Percentiles rank a stretch among this genome's conserved stretches.
Conservation (phyloP, 23 red algal genomes). For the Gracilaria gracilis region DNA sequence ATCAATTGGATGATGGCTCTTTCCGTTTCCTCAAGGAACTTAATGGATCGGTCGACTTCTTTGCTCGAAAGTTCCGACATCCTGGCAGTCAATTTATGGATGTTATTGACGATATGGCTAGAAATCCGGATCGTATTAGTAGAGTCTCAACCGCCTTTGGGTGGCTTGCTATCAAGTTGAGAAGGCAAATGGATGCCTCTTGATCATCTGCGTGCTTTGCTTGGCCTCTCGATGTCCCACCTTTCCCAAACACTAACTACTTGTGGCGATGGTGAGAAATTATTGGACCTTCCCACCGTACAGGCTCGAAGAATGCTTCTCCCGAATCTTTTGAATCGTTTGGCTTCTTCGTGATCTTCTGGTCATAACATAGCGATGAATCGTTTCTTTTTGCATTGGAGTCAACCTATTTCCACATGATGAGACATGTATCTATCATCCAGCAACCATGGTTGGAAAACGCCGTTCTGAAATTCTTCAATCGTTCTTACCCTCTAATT, state of each 20-base stretch:
- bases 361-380: too few species aligned
- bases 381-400: too few species aligned
- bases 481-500: too few species aligned
- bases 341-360: too few species aligned
- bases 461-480: too few species aligned
- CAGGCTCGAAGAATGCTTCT: too few species aligned
- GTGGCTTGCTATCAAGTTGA: background rate
- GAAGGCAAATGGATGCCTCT: background rate
- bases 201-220: background rate
- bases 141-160: background rate
- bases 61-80: slow-evolving; percentile 72
- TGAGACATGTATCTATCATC: too few species aligned
- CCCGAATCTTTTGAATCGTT: too few species aligned
- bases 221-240: too few species aligned
- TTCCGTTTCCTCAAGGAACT: slow-evolving; percentile 22
- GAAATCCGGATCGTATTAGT: slow-evolving; percentile 17
- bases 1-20: slow-evolving; percentile 14
- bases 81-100: slow-evolving; percentile 74
- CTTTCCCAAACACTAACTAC: too few species aligned
- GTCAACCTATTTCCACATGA: too few species aligned
- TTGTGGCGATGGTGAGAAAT: background rate
- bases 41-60: slow-evolving; percentile 30
- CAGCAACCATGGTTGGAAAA: too few species aligned
- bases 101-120: slow-evolving; percentile 57
- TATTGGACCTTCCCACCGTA: background rate